Conservation (phyloP, 306 rosid species). For the Quercus aquifolioides region DNA sequence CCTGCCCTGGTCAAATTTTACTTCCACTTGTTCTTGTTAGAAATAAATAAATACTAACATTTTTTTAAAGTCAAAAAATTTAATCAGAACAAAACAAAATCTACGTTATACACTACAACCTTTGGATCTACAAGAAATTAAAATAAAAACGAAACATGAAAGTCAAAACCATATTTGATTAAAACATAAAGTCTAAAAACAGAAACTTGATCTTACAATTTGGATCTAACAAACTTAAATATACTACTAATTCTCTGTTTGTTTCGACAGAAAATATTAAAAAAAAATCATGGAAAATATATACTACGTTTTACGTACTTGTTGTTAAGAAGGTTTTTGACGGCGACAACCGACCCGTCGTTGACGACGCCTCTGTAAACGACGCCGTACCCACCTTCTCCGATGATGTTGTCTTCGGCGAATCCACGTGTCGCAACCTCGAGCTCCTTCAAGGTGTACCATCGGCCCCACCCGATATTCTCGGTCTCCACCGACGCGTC, state of each 20-base stretch:
- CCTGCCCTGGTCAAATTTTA: constrained; percentile 6
- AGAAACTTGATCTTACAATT: background rate
- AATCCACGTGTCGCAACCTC: constrained; percentile 75
- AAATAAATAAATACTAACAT: background rate
- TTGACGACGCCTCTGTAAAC: constrained; percentile 71
- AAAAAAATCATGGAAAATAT: background rate
- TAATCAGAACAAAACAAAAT: background rate
- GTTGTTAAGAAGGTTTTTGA: constrained; percentile 91
- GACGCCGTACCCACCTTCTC: constrained; percentile 95
- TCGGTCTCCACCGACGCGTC: constrained; percentile 50
- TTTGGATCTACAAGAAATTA: background rate
- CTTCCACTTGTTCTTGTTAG: background rate
- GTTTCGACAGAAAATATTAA: too few species aligned
- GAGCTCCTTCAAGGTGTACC: constrained; percentile 80
- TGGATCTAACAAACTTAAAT: background rate
- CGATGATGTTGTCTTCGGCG: constrained; percentile 66
- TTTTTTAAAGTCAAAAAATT: background rate
- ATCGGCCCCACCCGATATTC: constrained; percentile 90
- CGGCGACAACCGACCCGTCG: constrained; percentile 83
- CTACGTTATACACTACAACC: background rate
- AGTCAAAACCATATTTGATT: background rate
- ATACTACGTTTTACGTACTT: constrained; percentile 46
- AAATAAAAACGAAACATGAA: background rate
- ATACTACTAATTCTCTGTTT: too few species aligned
- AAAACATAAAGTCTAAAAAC: background rate